Conservation (phyloP, 805 yeast genomes). For the Schizosaccharomyces pombe region DNA sequence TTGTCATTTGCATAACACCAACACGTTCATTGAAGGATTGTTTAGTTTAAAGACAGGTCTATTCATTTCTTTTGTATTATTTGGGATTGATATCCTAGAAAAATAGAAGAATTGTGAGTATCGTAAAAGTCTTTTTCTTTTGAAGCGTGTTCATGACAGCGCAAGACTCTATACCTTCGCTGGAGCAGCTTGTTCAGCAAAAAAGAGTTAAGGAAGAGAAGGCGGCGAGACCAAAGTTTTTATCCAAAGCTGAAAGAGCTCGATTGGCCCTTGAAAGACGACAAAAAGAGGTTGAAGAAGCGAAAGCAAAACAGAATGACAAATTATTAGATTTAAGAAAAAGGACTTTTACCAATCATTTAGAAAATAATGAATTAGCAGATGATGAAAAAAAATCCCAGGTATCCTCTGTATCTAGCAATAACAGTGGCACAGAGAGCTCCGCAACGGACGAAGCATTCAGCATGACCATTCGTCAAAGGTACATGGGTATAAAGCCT, state of each 20-base stretch:
- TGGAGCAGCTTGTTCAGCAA: conserved; percentile 14
- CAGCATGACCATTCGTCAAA: conserved; percentile 4
- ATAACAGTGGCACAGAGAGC: background rate
- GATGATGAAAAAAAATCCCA: background rate
- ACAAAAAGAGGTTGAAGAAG: background rate
- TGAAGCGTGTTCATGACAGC: background rate
- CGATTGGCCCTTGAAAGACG: conserved; percentile 14
- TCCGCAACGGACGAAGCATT: conserved; percentile 1
- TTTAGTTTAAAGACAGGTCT: too few species aligned
- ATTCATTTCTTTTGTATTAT: too few species aligned
- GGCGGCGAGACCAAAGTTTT: conserved; percentile 20
- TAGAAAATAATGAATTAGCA: background rate
- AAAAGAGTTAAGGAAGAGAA: conserved; percentile 10
- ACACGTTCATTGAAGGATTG: too few species aligned
- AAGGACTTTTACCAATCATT: background rate
- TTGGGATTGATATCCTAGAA: too few species aligned
- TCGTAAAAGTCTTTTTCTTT: background rate
- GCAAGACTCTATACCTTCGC: conserved; percentile 8
- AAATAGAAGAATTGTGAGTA: background rate
- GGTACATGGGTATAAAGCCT: conserved; percentile 8
- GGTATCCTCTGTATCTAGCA: background rate
- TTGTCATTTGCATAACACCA: too few species aligned
- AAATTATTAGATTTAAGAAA: conserved; percentile 7
- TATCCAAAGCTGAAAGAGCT: conserved; percentile 25
- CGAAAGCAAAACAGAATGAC: background rate